Conservation (phyloP, 805 yeast species). For the Teunomyces kruisii region DNA sequence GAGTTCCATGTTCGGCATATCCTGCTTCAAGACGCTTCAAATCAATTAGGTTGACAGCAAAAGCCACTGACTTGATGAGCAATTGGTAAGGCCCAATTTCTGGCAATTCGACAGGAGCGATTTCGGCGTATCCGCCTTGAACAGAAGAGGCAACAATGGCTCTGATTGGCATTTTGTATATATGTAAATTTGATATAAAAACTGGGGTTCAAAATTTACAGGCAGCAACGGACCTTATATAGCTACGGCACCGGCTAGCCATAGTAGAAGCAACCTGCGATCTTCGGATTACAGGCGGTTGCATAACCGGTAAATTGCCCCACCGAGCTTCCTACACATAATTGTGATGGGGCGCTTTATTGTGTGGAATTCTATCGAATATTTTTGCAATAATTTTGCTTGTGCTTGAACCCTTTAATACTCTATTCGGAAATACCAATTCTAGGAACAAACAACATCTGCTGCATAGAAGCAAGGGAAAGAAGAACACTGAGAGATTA, state of each 20-base stretch:
- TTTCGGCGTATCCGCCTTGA: conserved; percentile 13
- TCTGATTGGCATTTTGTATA: conserved; percentile 2
- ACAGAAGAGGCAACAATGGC: conserved; percentile 4
- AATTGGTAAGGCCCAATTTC: conserved; percentile 31
- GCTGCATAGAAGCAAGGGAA: not conserved
- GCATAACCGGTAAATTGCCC: not conserved
- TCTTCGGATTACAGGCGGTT: not conserved
- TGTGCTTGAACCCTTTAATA: not conserved
- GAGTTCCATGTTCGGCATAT: conserved; percentile 45
- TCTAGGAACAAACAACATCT: not conserved
- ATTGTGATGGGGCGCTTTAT: not conserved
- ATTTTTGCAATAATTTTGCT: not conserved
- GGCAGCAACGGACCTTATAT: not conserved
- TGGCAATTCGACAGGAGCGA: conserved; percentile 30
- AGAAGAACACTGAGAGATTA: too few relatives aligned
- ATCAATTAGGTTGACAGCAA: conserved; percentile 68
- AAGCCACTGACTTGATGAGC: conserved; percentile 51
- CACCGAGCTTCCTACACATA: conserved; percentile 1
- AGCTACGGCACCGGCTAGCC: not conserved
- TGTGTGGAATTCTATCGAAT: not conserved
- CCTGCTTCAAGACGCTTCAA: conserved; percentile 55
- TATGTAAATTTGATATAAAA: not conserved
- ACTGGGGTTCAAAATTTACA: not conserved
- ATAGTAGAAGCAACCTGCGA: not conserved
- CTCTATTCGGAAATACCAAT: not conserved